phyloP scores from a whole-genome alignment of 2,329 filamentous ascomycete species.

The Pseudogymnoascus pannorum region DNA sequence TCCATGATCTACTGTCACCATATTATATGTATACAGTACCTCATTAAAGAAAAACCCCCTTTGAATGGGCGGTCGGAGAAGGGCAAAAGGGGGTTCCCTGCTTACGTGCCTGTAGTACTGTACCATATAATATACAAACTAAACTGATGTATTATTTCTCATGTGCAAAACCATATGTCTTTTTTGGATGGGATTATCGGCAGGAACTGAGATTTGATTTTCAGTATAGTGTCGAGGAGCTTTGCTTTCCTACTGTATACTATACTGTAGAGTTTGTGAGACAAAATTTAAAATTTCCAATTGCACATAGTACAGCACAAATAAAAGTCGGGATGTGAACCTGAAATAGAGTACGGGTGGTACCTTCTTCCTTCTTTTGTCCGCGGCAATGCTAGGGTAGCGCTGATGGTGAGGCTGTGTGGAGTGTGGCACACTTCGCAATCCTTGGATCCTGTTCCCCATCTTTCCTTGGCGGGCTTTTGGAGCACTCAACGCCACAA shows the following conservation, averaged over 20 bases:
- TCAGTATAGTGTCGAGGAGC: background rate
- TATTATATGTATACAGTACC: background rate
- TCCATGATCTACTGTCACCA: background rate
- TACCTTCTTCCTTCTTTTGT: slow-evolving; percentile 7
- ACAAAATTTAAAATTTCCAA: background rate
- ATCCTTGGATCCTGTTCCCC: slow-evolving; percentile 2
- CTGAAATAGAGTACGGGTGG: background rate
- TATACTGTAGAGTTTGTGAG: background rate
- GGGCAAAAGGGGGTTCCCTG: background rate
- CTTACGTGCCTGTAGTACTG: too few relatives aligned
- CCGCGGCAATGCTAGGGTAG: slow-evolving; percentile 4
- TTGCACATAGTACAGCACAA: too few relatives aligned
- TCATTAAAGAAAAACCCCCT: background rate
- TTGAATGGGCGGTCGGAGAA: background rate
- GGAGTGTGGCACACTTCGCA: slow-evolving; percentile 6
- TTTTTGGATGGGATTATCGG: background rate
- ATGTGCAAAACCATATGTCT: background rate
- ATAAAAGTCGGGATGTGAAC: background rate
- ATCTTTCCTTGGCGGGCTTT: slow-evolving; percentile 5
- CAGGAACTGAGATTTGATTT: background rate
- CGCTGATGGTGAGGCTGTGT: slow-evolving; percentile 7
- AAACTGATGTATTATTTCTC: too few relatives aligned
- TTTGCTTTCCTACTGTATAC: too few relatives aligned
- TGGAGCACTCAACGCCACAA: slow-evolving; percentile 1
- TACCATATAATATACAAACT: too few relatives aligned